Evolutionary conservation across 208 protist species (phyloP).

Genomic region (Wallacemonas rigidus): DNA sequence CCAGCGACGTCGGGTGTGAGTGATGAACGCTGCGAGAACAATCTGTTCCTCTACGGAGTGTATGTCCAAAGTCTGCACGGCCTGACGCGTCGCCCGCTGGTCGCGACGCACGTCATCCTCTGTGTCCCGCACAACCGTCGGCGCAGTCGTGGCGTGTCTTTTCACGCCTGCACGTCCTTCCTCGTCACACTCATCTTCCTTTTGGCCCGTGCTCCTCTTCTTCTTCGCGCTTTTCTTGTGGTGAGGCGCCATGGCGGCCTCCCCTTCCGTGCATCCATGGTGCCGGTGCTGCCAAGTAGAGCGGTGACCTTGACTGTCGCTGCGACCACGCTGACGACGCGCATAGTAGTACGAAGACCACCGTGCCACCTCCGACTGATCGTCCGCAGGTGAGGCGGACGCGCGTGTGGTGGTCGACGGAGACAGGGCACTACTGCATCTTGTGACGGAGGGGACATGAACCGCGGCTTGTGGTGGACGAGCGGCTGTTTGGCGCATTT

Average conservation of each 20-base stretch:
- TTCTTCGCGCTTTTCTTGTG: background rate
- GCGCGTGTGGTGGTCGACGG: background rate
- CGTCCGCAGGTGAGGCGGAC: background rate
- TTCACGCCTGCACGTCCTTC: too few relatives aligned
- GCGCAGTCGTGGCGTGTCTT: too few relatives aligned
- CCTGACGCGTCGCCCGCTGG: background rate
- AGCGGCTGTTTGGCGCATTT: too few relatives aligned
- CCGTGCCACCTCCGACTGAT: background rate
- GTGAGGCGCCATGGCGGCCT: background rate
- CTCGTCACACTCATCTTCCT: background rate
- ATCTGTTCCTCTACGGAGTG: background rate
- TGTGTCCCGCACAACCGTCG: background rate
- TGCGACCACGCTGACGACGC: conserved; percentile 1
- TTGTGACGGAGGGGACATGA: too few relatives aligned
- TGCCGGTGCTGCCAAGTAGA: too few relatives aligned
- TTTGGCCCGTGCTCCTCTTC: background rate
- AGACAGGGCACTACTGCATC: too few relatives aligned
- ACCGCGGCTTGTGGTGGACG: too few relatives aligned
- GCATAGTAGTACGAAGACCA: conserved; percentile 15
- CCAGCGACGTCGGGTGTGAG: conserved; percentile 7
- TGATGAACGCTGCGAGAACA: conserved; percentile 1
- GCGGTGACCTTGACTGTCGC: background rate
- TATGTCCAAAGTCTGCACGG: background rate
- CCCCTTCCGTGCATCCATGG: too few relatives aligned
- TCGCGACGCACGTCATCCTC: background rate